Evolutionary conservation across 2,329 filamentous ascomycete genomes (phyloP).

Genomic region (Diplodia scrobiculata): DNA sequence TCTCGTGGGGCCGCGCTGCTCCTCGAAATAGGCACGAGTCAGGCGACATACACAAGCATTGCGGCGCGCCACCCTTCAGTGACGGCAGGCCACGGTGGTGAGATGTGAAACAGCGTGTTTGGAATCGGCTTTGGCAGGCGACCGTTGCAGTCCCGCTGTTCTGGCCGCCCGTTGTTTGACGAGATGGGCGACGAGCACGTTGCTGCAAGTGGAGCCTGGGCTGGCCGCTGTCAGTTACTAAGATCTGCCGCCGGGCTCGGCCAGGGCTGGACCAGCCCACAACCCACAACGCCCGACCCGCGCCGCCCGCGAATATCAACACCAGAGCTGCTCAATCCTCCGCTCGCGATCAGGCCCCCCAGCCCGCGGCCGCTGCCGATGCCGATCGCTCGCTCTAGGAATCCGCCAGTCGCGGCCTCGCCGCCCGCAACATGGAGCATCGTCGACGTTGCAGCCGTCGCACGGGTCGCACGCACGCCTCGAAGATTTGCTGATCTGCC

Average conservation of each 20-base stretch:
- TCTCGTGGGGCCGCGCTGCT: conserved; percentile 1
- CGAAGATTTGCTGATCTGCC: conserved; percentile 21
- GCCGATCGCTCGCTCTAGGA: neutral
- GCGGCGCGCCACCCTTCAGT: conserved; percentile 6
- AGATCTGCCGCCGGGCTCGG: conserved; percentile 1
- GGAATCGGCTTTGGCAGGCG: conserved; percentile 34
- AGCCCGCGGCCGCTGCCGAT: conserved; percentile 1
- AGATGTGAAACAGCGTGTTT: conserved; percentile 27
- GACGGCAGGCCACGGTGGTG: conserved; percentile 7
- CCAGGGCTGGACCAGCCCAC: neutral
- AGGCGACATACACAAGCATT: conserved; percentile 24
- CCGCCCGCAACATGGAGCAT: neutral
- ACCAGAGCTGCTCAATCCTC: neutral
- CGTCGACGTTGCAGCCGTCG: neutral
- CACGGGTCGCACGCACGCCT: neutral
- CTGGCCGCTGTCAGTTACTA: neutral
- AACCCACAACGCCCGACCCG: neutral
- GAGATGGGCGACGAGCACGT: conserved; percentile 13
- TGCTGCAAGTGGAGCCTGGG: conserved; percentile 3
- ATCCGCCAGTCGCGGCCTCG: neutral
- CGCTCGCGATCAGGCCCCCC: neutral
- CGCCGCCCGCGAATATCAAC: neutral
- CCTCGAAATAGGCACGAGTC: conserved; percentile 6
- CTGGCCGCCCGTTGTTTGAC: conserved; percentile 5
- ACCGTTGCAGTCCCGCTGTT: conserved; percentile 1